Evolutionary conservation across 2,329 filamentous ascomycete species (phyloP), one percentile per base, ranked within the genome.

Genomic region (Nemania serpens): DNA sequence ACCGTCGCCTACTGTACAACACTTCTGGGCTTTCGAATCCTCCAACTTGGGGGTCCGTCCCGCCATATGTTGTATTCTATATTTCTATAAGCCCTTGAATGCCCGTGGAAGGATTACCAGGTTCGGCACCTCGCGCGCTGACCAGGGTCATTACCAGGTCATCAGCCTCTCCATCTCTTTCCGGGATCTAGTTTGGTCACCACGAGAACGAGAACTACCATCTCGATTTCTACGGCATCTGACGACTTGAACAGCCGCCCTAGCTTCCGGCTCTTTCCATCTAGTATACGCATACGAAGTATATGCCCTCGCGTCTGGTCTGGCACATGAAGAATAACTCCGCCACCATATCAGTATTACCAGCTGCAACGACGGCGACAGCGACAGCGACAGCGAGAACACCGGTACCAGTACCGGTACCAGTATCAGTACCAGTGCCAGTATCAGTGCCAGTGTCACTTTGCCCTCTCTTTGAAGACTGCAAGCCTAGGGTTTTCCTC

Each of bases 101-200:
- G 15, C 2, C 10, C 20, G 33, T 29, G 25, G 5, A 47, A 51
- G 50, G 51, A 22, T 55, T 59, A 46, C 50, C 46, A 34, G 20
- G 51, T 62, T 17, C 18, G 55, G 59, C 33, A 62, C 55, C 41
- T 59, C 46, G 46, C 51, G 45, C 51, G 10, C 15, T n/a, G 45
- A 22, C 50, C 50, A 25, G 55, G 59, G 50, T 55, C 34, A 25
- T 48, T 41, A 37, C 60, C 41, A 51, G 45, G 18, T 20, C 41
- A 55, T 62, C 59, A 62, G 59, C 59, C 59, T 62, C 61, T 46
- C 43, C 33, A 54, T 45, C 41, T 45, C 43, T 48, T 39, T 29
- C n/a, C 58, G 39, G n/a, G 39, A 48, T 46, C 51, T 34, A 41
- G 39, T n/a, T 54, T 25, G 46, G 55, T 47, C 46, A 48, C 51